A percentile compares a stretch with the other conserved stretches of the same genome.
These are phyloP conservation scores for Kazachstania viticola DNA, from an alignment of 805 yeast genomes.

Conservation along the genomic window DNA sequence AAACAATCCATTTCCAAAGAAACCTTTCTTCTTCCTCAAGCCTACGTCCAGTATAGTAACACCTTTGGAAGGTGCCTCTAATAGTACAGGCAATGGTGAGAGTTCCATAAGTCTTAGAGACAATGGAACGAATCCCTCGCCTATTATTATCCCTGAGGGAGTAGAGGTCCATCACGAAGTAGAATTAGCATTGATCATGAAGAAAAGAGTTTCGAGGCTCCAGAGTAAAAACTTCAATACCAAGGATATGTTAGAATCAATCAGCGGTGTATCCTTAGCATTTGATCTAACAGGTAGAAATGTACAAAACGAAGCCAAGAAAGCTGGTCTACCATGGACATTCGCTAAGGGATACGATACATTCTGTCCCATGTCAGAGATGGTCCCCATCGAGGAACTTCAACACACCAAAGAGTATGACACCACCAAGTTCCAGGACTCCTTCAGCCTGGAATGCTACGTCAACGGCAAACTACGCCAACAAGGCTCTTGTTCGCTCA, in stretches of 20 bases:
- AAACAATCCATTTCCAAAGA: slow-evolving; percentile 66
- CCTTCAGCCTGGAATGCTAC: slow-evolving; percentile 27
- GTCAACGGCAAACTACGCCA: slow-evolving; percentile 68
- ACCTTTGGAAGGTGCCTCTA: slow-evolving; percentile 28
- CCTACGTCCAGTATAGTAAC: slow-evolving; percentile 71
- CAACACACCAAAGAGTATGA: slow-evolving; percentile 42
- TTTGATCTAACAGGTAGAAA: slow-evolving; percentile 93
- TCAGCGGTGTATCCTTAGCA: slow-evolving; percentile 81
- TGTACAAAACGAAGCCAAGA: slow-evolving; percentile 89
- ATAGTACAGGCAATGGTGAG: slow-evolving; percentile 3
- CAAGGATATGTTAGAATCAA: slow-evolving; percentile 61
- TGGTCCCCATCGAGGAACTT: slow-evolving; percentile 54
- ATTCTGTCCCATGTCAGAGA: slow-evolving; percentile 73
- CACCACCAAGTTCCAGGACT: slow-evolving; percentile 25
- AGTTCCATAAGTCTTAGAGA: slow-evolving; percentile 17
- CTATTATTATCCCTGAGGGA: slow-evolving; percentile 75
- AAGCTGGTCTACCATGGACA: slow-evolving; percentile 92
- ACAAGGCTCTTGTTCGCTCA: slow-evolving; percentile 62
- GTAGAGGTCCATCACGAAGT: slow-evolving; percentile 82
- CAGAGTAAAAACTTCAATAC: slow-evolving; percentile 44
- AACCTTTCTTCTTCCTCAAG: slow-evolving; percentile 87
- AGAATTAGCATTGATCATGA: slow-evolving; percentile 74
- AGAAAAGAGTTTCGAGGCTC: slow-evolving; percentile 49
- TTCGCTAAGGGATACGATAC: slow-evolving; percentile 96
- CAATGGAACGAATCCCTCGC: slow-evolving; percentile 41